Evolutionary conservation across 2,329 filamentous ascomycete species (phyloP).

Genomic region (Dryadomyces quercivorus): DNA sequence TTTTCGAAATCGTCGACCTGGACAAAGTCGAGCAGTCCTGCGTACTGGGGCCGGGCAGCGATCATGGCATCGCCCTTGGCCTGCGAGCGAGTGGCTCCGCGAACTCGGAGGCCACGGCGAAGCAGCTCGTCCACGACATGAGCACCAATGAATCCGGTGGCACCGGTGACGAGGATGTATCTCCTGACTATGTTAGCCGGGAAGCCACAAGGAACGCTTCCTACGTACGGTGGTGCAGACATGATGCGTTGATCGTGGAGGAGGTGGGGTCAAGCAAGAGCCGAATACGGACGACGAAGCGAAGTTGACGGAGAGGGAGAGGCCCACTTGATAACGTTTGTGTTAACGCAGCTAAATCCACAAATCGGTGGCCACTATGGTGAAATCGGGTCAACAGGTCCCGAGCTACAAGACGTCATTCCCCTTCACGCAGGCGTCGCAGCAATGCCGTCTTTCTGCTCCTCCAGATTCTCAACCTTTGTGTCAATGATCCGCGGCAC

Average conservation of each 20-base stretch:
- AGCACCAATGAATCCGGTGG: conserved; percentile 19
- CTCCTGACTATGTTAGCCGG: conserved; percentile 10
- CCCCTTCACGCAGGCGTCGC: no score
- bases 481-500: not conserved
- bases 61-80: conserved; percentile 10
- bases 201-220: not conserved
- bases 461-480: not conserved
- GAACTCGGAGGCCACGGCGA: conserved; percentile 18
- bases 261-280: not conserved
- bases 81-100: conserved; percentile 13
- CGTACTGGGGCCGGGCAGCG: conserved; percentile 18
- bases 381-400: no score
- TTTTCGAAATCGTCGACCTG: conserved; percentile 27
- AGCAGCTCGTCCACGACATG: conserved; percentile 22
- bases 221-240: not conserved
- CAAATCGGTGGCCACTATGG: no score
- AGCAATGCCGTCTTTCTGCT: not conserved
- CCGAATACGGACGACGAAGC: no score
- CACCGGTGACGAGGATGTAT: conserved; percentile 15
- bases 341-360: no score
- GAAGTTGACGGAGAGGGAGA: no score
- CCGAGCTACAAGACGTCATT: no score
- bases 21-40: conserved; percentile 26
- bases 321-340: no score
- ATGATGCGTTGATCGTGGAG: not conserved